These are phyloP conservation scores for Metschnikowia drakensbergensis DNA, from an alignment of 805 yeast species.

Conservation along the genomic window DNA sequence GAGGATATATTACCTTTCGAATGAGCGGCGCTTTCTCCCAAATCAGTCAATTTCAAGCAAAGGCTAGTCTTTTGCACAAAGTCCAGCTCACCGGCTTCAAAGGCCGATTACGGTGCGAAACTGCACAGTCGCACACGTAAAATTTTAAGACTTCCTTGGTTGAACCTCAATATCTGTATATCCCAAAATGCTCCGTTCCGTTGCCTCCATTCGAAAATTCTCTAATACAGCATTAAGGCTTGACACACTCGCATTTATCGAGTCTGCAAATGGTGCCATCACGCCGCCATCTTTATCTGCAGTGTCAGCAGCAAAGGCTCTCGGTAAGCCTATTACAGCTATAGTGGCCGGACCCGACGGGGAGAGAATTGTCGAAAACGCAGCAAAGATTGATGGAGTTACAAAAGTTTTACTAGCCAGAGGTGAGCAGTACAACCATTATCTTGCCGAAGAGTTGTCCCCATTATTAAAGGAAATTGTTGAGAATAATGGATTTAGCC, in stretches of 20 bases:
- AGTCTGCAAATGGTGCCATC: conserved; percentile 51
- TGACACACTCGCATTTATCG: conserved; percentile 71
- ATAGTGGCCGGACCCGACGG: conserved; percentile 64
- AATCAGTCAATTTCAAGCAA: neutral
- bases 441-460: conserved; percentile 75
- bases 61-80: neutral
- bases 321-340: conserved; percentile 80
- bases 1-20: too few relatives aligned
- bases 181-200: conserved; percentile 13
- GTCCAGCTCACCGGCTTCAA: neutral
- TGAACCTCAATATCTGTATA: neutral
- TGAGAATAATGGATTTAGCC: conserved; percentile 49
- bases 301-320: conserved; percentile 68
- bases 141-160: neutral
- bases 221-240: conserved; percentile 14
- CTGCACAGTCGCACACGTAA: conserved; percentile 4
- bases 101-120: conserved; percentile 5
- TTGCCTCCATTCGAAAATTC: conserved; percentile 11
- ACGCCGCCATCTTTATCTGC: conserved; percentile 70
- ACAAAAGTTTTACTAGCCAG: conserved; percentile 55
- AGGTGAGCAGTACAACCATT: conserved; percentile 58
- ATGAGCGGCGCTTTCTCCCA: too few relatives aligned
- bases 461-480: conserved; percentile 57
- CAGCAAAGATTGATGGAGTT: conserved; percentile 52
- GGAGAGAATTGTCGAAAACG: conserved; percentile 43